Conservation (phyloP, 208 protist genomes). For the Wallacemonas sp. region DNA sequence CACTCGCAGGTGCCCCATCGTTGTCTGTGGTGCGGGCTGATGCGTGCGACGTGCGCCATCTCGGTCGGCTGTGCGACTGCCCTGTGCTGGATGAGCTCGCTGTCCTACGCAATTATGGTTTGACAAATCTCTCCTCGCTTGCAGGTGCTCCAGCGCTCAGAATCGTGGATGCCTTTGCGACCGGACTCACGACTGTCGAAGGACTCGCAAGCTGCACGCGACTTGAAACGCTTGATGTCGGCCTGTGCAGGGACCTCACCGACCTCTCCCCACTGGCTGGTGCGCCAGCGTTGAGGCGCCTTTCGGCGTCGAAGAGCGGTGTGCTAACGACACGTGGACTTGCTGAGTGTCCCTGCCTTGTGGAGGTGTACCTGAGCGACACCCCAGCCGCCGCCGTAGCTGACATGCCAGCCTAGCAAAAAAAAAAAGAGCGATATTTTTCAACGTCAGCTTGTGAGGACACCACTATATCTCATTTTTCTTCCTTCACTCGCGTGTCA, state of each 20-base stretch:
- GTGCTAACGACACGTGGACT: neutral
- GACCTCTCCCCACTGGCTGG: neutral
- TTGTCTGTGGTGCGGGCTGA: neutral
- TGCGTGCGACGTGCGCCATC: neutral
- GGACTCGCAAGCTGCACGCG: neutral
- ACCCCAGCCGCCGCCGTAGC: neutral
- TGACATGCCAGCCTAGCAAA: too few relatives aligned
- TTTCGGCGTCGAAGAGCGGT: neutral
- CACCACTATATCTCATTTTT: too few relatives aligned
- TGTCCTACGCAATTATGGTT: neutral
- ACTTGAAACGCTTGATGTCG: neutral
- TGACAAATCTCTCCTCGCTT: conserved; percentile 1
- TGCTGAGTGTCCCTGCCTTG: neutral
- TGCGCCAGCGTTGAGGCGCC: neutral
- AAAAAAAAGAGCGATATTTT: too few relatives aligned
- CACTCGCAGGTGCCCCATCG: neutral
- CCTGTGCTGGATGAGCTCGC: neutral
- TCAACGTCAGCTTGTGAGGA: too few relatives aligned
- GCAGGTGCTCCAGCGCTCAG: neutral
- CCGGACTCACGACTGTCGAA: neutral
- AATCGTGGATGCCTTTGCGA: conserved; percentile 1
- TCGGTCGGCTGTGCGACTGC: neutral
- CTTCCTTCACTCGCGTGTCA: too few relatives aligned
- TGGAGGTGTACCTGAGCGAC: neutral
- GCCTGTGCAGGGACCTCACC: neutral